These are phyloP conservation scores for Cercospora nicotianae DNA, from an alignment of 2,329 filamentous ascomycete species.

Conservation along the genomic window DNA sequence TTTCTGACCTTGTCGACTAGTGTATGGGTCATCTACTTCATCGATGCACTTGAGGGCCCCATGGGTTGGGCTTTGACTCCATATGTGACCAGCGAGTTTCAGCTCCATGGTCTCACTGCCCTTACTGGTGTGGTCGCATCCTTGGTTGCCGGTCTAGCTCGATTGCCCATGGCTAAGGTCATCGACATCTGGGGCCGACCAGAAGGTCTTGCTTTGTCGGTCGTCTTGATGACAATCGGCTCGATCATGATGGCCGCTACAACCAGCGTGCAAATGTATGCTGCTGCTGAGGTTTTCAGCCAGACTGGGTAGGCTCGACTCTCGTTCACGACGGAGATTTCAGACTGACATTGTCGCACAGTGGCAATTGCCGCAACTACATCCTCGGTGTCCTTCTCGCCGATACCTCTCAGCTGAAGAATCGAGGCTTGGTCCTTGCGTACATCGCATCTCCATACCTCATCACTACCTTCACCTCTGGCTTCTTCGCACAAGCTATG, in stretches of 20 bases:
- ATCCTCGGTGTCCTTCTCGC: slow-evolving; percentile 35
- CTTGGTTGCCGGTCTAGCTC: slow-evolving; percentile 41
- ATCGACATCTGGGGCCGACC: slow-evolving; percentile 46
- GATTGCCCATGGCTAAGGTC: slow-evolving; percentile 43
- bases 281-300: slow-evolving; percentile 36
- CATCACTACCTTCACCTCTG: slow-evolving; percentile 33
- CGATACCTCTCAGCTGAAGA: slow-evolving; percentile 35
- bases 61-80: slow-evolving; percentile 33
- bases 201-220: slow-evolving; percentile 42
- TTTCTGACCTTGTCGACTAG: slow-evolving; percentile 29
- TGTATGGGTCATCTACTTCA: slow-evolving; percentile 52
- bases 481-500: slow-evolving; percentile 30
- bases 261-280: slow-evolving; percentile 32
- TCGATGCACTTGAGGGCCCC: slow-evolving; percentile 47
- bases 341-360: not conserved
- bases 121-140: slow-evolving; percentile 41
- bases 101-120: slow-evolving; percentile 39
- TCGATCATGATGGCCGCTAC: slow-evolving; percentile 36
- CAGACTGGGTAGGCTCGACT: slow-evolving; percentile 19
- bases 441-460: slow-evolving; percentile 37
- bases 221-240: slow-evolving; percentile 29
- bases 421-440: slow-evolving; percentile 34
- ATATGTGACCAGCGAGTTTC: slow-evolving; percentile 45
- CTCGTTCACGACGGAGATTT: not conserved
- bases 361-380: slow-evolving; percentile 32